Evolutionary conservation across 805 yeast species (phyloP).

Genomic region (Candida manassasensis): DNA sequence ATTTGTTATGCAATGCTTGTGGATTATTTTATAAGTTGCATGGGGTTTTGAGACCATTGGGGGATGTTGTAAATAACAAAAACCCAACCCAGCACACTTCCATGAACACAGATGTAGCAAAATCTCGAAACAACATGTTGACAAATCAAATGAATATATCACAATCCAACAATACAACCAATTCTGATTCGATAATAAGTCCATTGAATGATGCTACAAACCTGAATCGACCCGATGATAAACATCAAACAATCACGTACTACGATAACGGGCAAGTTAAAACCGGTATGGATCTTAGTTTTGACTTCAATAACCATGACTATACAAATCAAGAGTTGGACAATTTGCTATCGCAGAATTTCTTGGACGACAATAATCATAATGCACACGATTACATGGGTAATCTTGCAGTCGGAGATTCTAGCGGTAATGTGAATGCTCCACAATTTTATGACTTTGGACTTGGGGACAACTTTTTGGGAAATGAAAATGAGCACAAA

Average conservation of each 20-base stretch:
- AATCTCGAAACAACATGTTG: neutral
- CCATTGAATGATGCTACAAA: neutral
- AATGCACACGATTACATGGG: conserved; percentile 1
- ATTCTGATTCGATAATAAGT: neutral
- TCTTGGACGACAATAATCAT: neutral
- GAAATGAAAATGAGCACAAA: conserved; percentile 16
- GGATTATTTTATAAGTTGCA: conserved; percentile 43
- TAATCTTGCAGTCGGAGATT: neutral
- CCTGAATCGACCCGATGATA: neutral
- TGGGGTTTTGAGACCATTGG: conserved; percentile 41
- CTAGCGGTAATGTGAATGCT: neutral
- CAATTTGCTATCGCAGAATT: neutral
- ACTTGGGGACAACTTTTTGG: conserved; percentile 30
- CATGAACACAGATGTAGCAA: neutral
- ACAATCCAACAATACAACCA: neutral
- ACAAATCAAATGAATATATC: neutral
- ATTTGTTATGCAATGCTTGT: conserved; percentile 42
- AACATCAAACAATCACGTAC: neutral
- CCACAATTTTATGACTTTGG: conserved; percentile 14
- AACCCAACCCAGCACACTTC: neutral
- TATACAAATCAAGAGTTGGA: neutral
- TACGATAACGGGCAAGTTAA: neutral
- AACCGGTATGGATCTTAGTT: conserved; percentile 1
- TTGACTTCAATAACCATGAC: conserved; percentile 1
- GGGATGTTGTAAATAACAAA: conserved; percentile 10